A percentile compares a stretch with the other conserved stretches of the same genome.
Conservation (phyloP, 2,329 filamentous ascomycete genomes). For the Diaporthe citriasiana region DNA sequence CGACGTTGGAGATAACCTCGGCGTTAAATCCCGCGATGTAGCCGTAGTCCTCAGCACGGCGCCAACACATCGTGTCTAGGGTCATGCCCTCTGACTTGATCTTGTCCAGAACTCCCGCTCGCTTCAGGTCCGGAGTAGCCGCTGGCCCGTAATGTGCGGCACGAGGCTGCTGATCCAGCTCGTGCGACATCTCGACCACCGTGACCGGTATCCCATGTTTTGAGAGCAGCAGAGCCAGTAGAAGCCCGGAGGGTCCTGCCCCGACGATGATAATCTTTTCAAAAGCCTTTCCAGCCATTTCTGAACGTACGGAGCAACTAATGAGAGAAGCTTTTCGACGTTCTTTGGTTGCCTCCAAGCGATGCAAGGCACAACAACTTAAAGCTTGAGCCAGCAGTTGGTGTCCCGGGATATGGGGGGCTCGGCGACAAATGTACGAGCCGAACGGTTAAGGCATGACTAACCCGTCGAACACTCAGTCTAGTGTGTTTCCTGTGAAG, state of each 20-base stretch:
- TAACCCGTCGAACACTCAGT: not conserved
- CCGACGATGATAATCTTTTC: slow-evolving; percentile 59
- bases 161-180: slow-evolving; percentile 71
- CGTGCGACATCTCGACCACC: slow-evolving; percentile 67
- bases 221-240: slow-evolving; percentile 66
- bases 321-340: not conserved
- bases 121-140: slow-evolving; percentile 68
- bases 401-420: not conserved
- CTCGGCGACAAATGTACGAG: slow-evolving; percentile 22
- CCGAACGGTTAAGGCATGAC: slow-evolving; percentile 6
- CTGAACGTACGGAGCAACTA: not conserved
- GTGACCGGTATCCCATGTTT: slow-evolving; percentile 66
- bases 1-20: slow-evolving; percentile 52
- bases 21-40: slow-evolving; percentile 56
- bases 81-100: slow-evolving; percentile 56
- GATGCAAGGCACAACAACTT: not conserved
- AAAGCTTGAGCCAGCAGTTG: not conserved
- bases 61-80: slow-evolving; percentile 57
- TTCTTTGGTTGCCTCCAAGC: not conserved
- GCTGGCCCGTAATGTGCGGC: slow-evolving; percentile 73
- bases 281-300: slow-evolving; percentile 42
- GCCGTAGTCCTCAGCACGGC: slow-evolving; percentile 52
- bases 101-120: slow-evolving; percentile 70
- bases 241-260: slow-evolving; percentile 64
- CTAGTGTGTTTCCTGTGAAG: slow-evolving; percentile 5